Evolutionary conservation across 2,329 filamentous ascomycete genomes (phyloP), one percentile per base, ranked within the genome.

Genomic region (Botryosphaeria agaves): DNA sequence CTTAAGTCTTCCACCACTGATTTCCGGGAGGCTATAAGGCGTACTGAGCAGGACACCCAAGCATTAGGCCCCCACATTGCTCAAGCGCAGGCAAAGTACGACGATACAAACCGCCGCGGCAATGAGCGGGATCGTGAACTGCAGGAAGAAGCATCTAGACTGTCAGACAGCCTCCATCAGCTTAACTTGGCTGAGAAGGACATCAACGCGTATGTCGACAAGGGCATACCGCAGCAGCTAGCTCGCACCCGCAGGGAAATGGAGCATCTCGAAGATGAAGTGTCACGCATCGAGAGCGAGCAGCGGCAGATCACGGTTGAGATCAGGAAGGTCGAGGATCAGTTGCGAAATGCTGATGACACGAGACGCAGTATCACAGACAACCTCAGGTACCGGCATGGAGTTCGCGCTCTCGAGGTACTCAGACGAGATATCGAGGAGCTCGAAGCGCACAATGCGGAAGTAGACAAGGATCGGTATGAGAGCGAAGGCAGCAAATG

Each of bases 281-380:
- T 89, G 32, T 52, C 61, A 23, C 61, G 60, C 12, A 61, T 76
- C 9, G 78, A 91, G 43, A 60, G 59, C 12, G 78, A 89, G 38
- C 72, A 81, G 45, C 57, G 57, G 8, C 60, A 72, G 27, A 58
- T 89, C 31, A 76, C 74, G 2, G 62, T 67, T 15, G 69, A 77
- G 32, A 72, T 81, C 36, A 89, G 91, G 52, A 74, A 75, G 41
- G 66, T 93, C 30, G 77, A 78, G 39, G 69, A 79, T 29, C 76
- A 83, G 31, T 67, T 85, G 30, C 72, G 74, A 42, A 82, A 84
- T 44, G 79, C 81, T 33, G 79, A 85, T 38, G 72, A 76, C 34
- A 85, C 76, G 33, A 87, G 84, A 56, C 77, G 81, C 43, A 84
- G 81, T 38, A 93, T 98, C 41, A 65, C 64, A 14, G 84, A 95